Evolutionary conservation across 805 yeast species (phyloP).

Genomic region (Wickerhamiella allomyrinae): DNA sequence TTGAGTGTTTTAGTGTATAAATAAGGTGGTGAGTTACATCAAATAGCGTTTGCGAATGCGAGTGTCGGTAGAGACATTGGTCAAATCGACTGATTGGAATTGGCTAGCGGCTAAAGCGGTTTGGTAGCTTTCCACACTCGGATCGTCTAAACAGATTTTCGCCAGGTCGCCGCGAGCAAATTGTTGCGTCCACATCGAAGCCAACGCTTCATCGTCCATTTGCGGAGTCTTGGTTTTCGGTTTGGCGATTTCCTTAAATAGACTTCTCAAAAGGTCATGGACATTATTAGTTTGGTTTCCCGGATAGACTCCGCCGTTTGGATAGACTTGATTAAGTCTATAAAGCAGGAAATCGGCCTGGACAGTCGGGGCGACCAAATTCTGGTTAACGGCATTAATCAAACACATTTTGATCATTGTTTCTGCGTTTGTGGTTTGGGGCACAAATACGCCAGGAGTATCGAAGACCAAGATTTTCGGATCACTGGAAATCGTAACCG

Average conservation of each 20-base stretch:
- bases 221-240: too few species aligned
- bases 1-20: too few species aligned
- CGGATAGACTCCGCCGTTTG: conserved; percentile 15
- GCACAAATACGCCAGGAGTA: conserved; percentile 86
- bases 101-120: not conserved
- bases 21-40: too few species aligned
- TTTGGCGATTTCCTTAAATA: conserved; percentile 4
- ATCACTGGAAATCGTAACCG: conserved; percentile 51
- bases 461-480: conserved; percentile 56
- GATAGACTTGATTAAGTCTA: conserved; percentile 37
- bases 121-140: conserved; percentile 3
- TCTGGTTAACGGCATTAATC: conserved; percentile 59
- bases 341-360: conserved; percentile 76
- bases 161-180: conserved; percentile 9
- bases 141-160: conserved; percentile 9
- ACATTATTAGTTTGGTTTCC: conserved; percentile 15
- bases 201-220: conserved; percentile 8
- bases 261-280: conserved; percentile 8
- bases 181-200: conserved; percentile 11
- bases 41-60: conserved; percentile 3
- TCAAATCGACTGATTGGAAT: conserved; percentile 2
- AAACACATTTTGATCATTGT: conserved; percentile 64
- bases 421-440: conserved; percentile 47
- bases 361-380: conserved; percentile 65
- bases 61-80: not conserved